Evolutionary conservation across 257 asterid species (phyloP).

Genomic region (Scutellaria baicalensis): DNA sequence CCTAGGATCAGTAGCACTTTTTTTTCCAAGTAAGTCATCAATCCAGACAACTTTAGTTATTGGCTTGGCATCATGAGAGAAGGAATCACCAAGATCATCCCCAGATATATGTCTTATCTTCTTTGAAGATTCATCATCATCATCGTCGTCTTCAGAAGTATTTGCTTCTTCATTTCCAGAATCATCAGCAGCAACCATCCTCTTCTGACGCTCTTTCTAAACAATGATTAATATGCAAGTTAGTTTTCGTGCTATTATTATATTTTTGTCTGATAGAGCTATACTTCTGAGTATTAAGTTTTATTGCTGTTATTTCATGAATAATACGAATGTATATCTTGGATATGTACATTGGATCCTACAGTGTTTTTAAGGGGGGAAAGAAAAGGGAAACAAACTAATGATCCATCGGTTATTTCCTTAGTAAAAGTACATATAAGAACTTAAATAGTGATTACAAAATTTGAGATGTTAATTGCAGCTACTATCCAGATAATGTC

Average conservation of each 20-base stretch:
- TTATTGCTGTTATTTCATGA: background rate
- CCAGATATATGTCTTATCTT: conserved; percentile 57
- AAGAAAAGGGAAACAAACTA: background rate
- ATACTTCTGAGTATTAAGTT: background rate
- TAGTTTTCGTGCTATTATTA: background rate
- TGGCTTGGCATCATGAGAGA: conserved; percentile 40
- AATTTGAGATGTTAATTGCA: background rate
- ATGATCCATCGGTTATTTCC: background rate
- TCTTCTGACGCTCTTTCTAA: conserved; percentile 86
- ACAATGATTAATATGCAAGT: conserved; percentile 9
- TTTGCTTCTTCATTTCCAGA: conserved; percentile 56
- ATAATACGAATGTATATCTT: background rate
- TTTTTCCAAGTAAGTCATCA: conserved; percentile 38
- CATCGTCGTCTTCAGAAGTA: conserved; percentile 46
- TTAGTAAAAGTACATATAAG: background rate
- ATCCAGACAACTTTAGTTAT: conserved; percentile 55
- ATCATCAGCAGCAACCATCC: conserved; percentile 73
- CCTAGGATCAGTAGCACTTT: conserved; percentile 24
- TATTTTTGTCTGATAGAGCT: background rate
- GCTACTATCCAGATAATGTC: background rate
- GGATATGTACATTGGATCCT: background rate
- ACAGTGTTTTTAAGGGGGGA: background rate
- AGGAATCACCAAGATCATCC: conserved; percentile 91
- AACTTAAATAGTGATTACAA: background rate
- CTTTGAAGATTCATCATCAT: conserved; percentile 31